A percentile compares a stretch with the other conserved stretches of the same genome.
Evolutionary conservation across 2,329 filamentous ascomycete species (phyloP).

Genomic region (Fusarium redolens): DNA sequence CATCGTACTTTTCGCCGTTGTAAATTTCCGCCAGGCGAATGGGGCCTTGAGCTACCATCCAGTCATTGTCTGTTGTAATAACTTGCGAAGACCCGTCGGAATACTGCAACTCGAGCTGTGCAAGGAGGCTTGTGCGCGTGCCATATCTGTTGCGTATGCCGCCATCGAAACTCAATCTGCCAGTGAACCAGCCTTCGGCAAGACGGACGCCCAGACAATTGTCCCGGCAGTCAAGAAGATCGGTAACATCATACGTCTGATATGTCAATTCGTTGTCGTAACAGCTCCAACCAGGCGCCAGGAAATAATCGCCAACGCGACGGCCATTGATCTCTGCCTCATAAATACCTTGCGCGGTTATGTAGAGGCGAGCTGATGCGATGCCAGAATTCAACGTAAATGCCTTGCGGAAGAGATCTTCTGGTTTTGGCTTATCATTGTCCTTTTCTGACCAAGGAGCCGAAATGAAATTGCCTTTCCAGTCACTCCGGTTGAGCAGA

Average conservation of each 20-base stretch:
- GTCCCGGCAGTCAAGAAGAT: conserved; percentile 45
- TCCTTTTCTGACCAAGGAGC: conserved; percentile 32
- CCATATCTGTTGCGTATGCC: conserved; percentile 51
- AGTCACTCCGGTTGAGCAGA: conserved; percentile 20
- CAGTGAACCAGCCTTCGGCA: conserved; percentile 63
- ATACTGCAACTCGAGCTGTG: conserved; percentile 53
- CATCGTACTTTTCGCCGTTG: conserved; percentile 64
- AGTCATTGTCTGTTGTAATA: conserved; percentile 53
- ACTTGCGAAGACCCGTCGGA: conserved; percentile 45
- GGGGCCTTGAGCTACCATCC: conserved; percentile 51
- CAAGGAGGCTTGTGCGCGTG: conserved; percentile 53
- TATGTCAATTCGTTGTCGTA: conserved; percentile 63
- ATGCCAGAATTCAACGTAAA: not conserved
- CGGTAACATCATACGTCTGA: conserved; percentile 63
- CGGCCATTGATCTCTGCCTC: conserved; percentile 57
- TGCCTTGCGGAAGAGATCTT: conserved; percentile 31
- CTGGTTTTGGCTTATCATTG: conserved; percentile 27
- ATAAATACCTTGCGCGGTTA: conserved; percentile 60
- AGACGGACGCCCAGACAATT: conserved; percentile 47
- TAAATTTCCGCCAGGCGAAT: conserved; percentile 59
- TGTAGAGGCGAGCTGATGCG: conserved; percentile 51
- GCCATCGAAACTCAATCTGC: conserved; percentile 49
- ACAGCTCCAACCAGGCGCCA: conserved; percentile 64
- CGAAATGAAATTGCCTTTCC: conserved; percentile 26
- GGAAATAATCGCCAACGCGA: conserved; percentile 53